phyloP scores from a whole-genome alignment of 2,329 filamentous ascomycete genomes.

The Penicillium sp. region DNA sequence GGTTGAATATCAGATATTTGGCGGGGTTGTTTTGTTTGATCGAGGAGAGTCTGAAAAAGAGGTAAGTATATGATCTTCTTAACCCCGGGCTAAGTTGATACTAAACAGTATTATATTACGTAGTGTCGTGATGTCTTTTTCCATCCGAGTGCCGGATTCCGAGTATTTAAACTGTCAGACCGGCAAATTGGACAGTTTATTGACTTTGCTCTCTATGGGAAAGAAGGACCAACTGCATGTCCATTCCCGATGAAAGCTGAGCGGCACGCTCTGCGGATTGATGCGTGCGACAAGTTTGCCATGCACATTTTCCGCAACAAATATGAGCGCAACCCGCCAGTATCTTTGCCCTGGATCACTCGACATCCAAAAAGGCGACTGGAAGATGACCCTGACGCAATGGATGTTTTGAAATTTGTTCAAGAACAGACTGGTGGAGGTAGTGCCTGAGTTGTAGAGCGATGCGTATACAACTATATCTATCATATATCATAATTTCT shows the following conservation, averaged over 20 bases:
- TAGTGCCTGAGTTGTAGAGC: too few species aligned
- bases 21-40: not conserved
- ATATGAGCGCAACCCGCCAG: slow-evolving; percentile 7
- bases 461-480: too few species aligned
- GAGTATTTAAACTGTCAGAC: slow-evolving; percentile 8
- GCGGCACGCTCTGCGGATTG: slow-evolving; percentile 12
- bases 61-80: not conserved
- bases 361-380: not conserved
- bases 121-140: too few species aligned
- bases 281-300: slow-evolving; percentile 1
- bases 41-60: not conserved
- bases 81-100: not conserved
- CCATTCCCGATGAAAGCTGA: slow-evolving; percentile 11
- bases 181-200: slow-evolving; percentile 5
- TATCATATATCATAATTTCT: too few species aligned
- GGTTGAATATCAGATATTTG: not conserved
- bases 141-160: slow-evolving; percentile 7
- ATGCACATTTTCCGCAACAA: slow-evolving; percentile 12
- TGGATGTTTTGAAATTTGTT: too few species aligned
- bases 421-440: too few species aligned
- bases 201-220: slow-evolving; percentile 2
- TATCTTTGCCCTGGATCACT: not conserved
- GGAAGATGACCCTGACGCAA: not conserved
- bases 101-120: not conserved
- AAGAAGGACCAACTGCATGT: not conserved